phyloP scores from a whole-genome alignment of 352 stramenopile species.

The Pythium utonaiense region DNA sequence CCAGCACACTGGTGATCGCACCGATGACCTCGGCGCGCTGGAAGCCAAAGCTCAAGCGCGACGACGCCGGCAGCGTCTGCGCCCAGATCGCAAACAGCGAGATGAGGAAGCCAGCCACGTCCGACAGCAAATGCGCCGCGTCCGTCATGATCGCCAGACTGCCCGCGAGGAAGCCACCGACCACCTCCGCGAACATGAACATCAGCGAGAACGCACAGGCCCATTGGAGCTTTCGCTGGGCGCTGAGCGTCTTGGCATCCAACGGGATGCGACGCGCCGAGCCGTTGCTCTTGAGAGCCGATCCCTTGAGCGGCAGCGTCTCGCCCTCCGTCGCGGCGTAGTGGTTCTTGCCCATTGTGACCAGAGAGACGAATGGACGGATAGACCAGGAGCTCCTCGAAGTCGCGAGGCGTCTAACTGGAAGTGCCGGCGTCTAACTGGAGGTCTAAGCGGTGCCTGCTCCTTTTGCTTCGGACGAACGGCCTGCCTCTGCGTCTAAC shows the following conservation, averaged over 20 bases:
- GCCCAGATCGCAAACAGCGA: constrained; percentile 83
- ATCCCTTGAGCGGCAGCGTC: constrained; percentile 50
- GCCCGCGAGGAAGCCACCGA: constrained; percentile 91
- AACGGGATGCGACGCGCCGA: constrained; percentile 50
- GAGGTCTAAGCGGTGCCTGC: neutral
- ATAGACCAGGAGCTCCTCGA: neutral
- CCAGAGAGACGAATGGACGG: neutral
- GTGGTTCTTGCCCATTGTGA: constrained; percentile 29
- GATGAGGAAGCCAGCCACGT: constrained; percentile 77
- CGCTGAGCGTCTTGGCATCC: constrained; percentile 41
- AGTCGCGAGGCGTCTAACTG: constrained; percentile 5
- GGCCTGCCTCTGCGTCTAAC: neutral
- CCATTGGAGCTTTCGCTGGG: constrained; percentile 67
- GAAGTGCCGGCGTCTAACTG: neutral
- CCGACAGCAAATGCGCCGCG: constrained; percentile 74
- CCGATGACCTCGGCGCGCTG: constrained; percentile 95
- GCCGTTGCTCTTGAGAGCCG: constrained; percentile 19
- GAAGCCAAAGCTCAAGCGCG: constrained; percentile 91
- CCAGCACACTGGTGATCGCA: constrained; percentile 92
- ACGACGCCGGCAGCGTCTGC: constrained; percentile 51
- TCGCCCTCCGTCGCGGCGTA: constrained; percentile 47
- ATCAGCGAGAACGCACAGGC: constrained; percentile 81
- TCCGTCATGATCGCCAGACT: constrained; percentile 96
- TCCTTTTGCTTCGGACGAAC: neutral
- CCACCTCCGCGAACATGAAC: constrained; percentile 96